A percentile compares a stretch with the other conserved stretches of the same genome.
These are phyloP conservation scores for Sisymbrium altissimum DNA, from an alignment of 345 rosid genomes.

Conservation along the genomic window DNA sequence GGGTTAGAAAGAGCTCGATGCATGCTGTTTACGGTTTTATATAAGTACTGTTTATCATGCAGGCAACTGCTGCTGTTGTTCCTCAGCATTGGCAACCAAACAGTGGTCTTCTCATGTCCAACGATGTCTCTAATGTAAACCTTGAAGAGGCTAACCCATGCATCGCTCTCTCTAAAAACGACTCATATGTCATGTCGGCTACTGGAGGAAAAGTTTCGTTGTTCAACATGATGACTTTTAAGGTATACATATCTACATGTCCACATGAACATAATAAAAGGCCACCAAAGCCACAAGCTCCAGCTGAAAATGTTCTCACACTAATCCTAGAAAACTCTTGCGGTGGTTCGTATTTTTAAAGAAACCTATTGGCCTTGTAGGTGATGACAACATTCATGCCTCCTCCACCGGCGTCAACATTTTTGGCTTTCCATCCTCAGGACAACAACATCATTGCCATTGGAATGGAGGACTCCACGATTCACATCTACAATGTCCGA, in stretches of 20 bases:
- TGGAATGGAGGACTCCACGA: constrained; percentile 88
- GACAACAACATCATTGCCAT: constrained; percentile 87
- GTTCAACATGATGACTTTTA: constrained; percentile 92
- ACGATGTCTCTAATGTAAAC: constrained; percentile 72
- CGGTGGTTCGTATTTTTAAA: not conserved
- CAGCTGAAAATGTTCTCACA: not conserved
- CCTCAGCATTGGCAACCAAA: constrained; percentile 94
- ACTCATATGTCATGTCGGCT: constrained; percentile 90
- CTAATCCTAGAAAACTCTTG: not conserved
- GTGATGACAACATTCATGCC: constrained; percentile 89
- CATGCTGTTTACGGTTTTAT: not conserved
- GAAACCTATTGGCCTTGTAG: constrained; percentile 37
- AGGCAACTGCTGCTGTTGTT: constrained; percentile 71
- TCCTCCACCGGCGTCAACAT: constrained; percentile 82
- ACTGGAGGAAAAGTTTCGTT: constrained; percentile 86
- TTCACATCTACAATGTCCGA: constrained; percentile 78
- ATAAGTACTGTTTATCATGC: not conserved
- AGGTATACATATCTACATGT: constrained; percentile 40
- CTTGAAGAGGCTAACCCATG: constrained; percentile 83
- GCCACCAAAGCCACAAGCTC: not conserved
- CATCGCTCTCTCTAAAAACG: constrained; percentile 91
- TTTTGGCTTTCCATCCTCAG: constrained; percentile 82
- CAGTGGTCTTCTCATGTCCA: constrained; percentile 87
- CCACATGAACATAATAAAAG: not conserved
- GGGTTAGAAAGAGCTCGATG: not conserved